A percentile compares a stretch with the other conserved stretches of the same genome.
Evolutionary conservation across 2,329 filamentous ascomycete genomes (phyloP).

Genomic region (Aquanectria penicillioides): DNA sequence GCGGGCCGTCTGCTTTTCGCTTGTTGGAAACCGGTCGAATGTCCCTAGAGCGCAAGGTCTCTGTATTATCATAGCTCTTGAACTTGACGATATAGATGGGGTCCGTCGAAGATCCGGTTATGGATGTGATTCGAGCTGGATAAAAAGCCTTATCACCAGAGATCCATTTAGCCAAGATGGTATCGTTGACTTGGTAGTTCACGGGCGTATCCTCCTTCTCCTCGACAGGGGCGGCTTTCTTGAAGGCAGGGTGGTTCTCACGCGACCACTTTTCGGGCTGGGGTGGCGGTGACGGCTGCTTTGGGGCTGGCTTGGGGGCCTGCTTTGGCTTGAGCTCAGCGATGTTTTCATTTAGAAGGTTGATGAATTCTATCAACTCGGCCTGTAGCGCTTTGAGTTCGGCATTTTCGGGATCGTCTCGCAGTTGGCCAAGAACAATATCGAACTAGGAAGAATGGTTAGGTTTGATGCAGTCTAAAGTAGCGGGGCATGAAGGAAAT

Average conservation of each 20-base stretch:
- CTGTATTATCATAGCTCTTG: conserved; percentile 87
- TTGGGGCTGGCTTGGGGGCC: conserved; percentile 56
- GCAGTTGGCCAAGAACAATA: conserved; percentile 78
- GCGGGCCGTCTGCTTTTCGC: conserved; percentile 84
- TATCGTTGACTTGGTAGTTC: conserved; percentile 87
- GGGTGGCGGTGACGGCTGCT: conserved; percentile 59
- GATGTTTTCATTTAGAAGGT: conserved; percentile 81
- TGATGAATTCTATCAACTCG: conserved; percentile 85
- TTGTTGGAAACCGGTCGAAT: conserved; percentile 84
- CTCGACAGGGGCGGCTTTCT: conserved; percentile 59
- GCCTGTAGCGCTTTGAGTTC: conserved; percentile 81
- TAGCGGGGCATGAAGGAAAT: conserved; percentile 25
- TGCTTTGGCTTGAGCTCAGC: conserved; percentile 75
- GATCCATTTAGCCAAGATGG: conserved; percentile 88
- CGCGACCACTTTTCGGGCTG: conserved; percentile 79
- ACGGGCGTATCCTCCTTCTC: conserved; percentile 62
- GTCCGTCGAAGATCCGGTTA: conserved; percentile 89
- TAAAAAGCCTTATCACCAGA: conserved; percentile 92
- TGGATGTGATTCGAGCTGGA: conserved; percentile 89
- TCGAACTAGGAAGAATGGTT: conserved; percentile 68
- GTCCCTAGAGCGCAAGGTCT: conserved; percentile 84
- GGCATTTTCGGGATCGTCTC: conserved; percentile 81
- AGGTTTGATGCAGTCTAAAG: conserved; percentile 19
- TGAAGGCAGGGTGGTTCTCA: conserved; percentile 83
- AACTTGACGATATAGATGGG: conserved; percentile 96